Base-by-base conservation (phyloP, 116 monocot species). In the Trichopus zeylanicus region DNA sequence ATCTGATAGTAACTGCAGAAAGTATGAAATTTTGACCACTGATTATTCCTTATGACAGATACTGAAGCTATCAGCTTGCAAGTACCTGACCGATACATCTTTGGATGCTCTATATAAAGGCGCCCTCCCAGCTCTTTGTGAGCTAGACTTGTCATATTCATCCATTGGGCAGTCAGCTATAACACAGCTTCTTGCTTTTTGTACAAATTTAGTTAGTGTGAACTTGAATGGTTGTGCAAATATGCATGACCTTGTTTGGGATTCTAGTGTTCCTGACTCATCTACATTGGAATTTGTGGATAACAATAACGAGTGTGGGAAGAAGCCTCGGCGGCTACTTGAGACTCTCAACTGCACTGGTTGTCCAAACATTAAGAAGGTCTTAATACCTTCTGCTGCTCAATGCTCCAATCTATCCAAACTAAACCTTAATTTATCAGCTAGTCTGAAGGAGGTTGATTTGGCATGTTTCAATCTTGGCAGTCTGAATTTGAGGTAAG, bases 21-120 rank as follows among this genome's bases (percentile, higher is more conserved):
- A n/a, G 18, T n/a, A n/a, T 28, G n/a, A 19, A 19, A 3, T n/a
- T 42, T 9, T 65, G 11, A 63, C 28, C 4, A 21, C 21, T 24
- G 6, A 24, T 38, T 42, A 3, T 5, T 27, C 67, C 49, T 18
- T 22, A n/a, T 39, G 67, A 31, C 82, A 98, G 98, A 72, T 78
- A 38, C 69, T 92, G 60, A 91, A 88, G 65, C 78, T 99, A 62
- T 84, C 84, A 26, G 98, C 98, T 7, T 99, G 98, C 98, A 99
- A 99, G 49, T 88, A 78, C 62, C 82, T 99, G 11, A 83, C 63
- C 0, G 75, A 88, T 51, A 73, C 80, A 2, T 99, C 98, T 59
- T 38, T 99, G 51, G 86, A 99, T 69, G 85, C 98, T 31, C 77
- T 99, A 27, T 99, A 78, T 53, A 91, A 81, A 57, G 67, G 77